Evolutionary conservation across 1,284 basidiomycete genomes (phyloP), one percentile per base, ranked within the genome.

Genomic region (Microbotryum saponariae): DNA sequence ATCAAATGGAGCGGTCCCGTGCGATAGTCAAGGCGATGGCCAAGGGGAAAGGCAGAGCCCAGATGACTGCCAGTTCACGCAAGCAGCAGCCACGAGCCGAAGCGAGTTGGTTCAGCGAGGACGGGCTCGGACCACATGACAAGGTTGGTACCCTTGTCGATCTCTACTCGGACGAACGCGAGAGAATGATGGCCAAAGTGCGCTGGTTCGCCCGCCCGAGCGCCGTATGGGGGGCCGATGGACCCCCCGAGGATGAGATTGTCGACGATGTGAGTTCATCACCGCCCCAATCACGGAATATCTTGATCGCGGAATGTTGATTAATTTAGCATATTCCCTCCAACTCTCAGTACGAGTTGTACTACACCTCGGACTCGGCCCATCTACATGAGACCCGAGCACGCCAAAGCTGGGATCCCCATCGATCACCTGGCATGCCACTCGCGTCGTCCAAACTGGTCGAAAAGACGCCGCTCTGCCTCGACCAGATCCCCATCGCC

Each of bases 341-440:
- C 6, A 6, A 12, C 9, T 6, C 6, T 2, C 62, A 69, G 68
- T 65, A 63, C 58, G 68, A 69, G 33, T 53, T 69, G 7, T 69
- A 69, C 25, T 69, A 65, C 52, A 65, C 68, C 5, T 42, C 59
- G 33, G 68, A 69, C 56, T 69, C 68, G 58, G 60, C 62, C 1
- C 56, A 61, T 27, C 50, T 67, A 2, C 25, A 53, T 6, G 68
- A 69, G 45, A 33, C n/a, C 54, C 10, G 55, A 54, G 10, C 58
- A 48, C 49, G 25, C 60, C 25, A 61, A 55, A 9, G 55, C 54
- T n/a, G 52, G 52, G 37, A n/a, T 8, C 23, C 48, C 1, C 10
- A 33, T 14, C 46, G 23, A 42, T 33, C 51, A 2, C 16, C 47
- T 6, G 23, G 31, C 37, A 16, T n/a, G 14, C 18, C 23, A 14